phyloP scores from a whole-genome alignment of 2,329 filamentous ascomycete species.

The Lecanicillium sp. region DNA sequence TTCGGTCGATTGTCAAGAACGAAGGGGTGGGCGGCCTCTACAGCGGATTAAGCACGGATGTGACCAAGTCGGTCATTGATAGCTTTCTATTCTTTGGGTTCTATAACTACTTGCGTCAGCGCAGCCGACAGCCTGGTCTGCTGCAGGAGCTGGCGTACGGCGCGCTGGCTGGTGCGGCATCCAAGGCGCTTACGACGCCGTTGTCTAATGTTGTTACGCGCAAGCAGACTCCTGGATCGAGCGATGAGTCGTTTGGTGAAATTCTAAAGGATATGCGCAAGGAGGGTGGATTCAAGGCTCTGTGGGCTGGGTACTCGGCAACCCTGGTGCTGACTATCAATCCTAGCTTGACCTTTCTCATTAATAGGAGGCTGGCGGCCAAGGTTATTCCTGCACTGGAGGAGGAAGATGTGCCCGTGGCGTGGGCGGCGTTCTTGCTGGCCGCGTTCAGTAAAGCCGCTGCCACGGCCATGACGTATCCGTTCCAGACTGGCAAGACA shows the following conservation, averaged over 20 bases:
- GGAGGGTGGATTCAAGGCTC: slow-evolving; percentile 65
- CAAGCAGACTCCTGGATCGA: slow-evolving; percentile 59
- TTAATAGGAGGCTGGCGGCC: slow-evolving; percentile 65
- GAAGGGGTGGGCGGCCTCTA: slow-evolving; percentile 74
- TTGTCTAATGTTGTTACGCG: slow-evolving; percentile 74
- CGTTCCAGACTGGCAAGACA: slow-evolving; percentile 78
- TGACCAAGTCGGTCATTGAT: slow-evolving; percentile 61
- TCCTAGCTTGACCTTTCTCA: slow-evolving; percentile 75
- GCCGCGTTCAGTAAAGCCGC: slow-evolving; percentile 73
- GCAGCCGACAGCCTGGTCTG: slow-evolving; percentile 42
- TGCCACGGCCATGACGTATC: slow-evolving; percentile 72
- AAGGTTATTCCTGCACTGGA: slow-evolving; percentile 43
- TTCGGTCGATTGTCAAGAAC: slow-evolving; percentile 58
- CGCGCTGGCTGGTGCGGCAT: slow-evolving; percentile 63
- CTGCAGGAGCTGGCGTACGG: slow-evolving; percentile 69
- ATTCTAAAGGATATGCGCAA: slow-evolving; percentile 55
- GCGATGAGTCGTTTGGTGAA: slow-evolving; percentile 35
- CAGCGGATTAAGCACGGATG: slow-evolving; percentile 53
- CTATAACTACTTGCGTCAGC: slow-evolving; percentile 49
- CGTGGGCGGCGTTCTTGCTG: slow-evolving; percentile 35
- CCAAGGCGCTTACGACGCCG: slow-evolving; percentile 70
- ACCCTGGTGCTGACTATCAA: slow-evolving; percentile 75
- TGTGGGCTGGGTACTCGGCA: slow-evolving; percentile 86
- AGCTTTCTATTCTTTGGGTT: slow-evolving; percentile 82
- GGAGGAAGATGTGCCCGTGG: slow-evolving; percentile 29